Base-by-base conservation (phyloP, 805 yeast genomes). In the Pichia thaimueangensis region DNA sequence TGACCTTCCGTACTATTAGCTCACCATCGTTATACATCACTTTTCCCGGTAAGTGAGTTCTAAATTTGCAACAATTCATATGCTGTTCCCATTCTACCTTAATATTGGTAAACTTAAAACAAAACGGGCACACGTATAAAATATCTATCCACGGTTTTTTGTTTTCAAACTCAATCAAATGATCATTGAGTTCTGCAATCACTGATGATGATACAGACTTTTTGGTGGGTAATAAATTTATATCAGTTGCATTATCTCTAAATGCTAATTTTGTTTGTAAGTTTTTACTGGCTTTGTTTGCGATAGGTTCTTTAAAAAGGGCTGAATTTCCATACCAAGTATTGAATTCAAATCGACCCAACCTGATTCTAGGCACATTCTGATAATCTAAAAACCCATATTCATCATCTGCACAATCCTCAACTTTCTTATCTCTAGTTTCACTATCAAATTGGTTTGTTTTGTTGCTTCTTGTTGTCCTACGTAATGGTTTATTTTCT, bases 251-350 rank as follows among this genome's bases (percentile, higher is more conserved):
- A 38, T 28, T 30, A 11, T 37, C 41, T 28, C 34, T 39, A 17
- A 39, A 43, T 16, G 39, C 40, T 9, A 43, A 23, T 16, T 16
- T 17, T 2, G 42, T 39, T 10, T 22, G 4, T 27, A 71, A 71
- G 45, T 69, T 71, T 12, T 60, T 62, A 5, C 13, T 21, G 4
- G 16, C 9, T 30, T 41, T 42, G 20, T 41, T 37, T 12, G 33
- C 31, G n/a, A 21, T 20, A 9, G 49, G 41, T 36, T 69, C 68
- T 16, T 48, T 41, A 49, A 88, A 86, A 57, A 86, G 82, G 1
- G 87, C 94, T 3, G 86, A 75, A 53, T 84, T 83, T 0, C 94
- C 93, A 58, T 83, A 88, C 96, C 97, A 87, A 3, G 97, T 82
- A 42, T 78, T 72, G 47, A 89, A 78, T 45, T 73, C 73, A 50